Percentiles rank a stretch among this genome's conserved stretches.
These are phyloP conservation scores for Kockiozyma suomiensis DNA, from an alignment of 805 yeast genomes.

Conservation along the genomic window DNA sequence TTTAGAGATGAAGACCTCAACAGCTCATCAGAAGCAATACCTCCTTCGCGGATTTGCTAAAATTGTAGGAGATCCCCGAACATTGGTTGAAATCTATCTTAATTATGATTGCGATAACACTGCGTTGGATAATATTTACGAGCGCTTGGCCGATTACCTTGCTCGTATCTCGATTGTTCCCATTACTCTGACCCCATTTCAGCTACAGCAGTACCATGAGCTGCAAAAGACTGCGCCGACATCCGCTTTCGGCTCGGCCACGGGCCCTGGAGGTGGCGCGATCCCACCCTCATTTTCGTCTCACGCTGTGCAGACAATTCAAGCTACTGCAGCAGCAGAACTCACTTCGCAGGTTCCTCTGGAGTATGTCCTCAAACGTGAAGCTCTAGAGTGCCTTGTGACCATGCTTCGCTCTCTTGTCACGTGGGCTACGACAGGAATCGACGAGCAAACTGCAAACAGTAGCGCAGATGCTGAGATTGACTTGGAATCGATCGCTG, in stretches of 20 bases:
- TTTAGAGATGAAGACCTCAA: constrained; percentile 86
- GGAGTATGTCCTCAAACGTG: constrained; percentile 82
- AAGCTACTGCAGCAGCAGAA: constrained; percentile 18
- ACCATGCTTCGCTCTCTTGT: constrained; percentile 78
- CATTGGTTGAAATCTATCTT: constrained; percentile 86
- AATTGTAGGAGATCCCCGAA: constrained; percentile 83
- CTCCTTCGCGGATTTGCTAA: constrained; percentile 78
- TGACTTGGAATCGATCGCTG: constrained; percentile 22
- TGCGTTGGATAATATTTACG: constrained; percentile 80
- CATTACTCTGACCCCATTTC: constrained; percentile 70
- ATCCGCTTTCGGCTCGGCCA: constrained; percentile 9
- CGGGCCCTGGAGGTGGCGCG: constrained; percentile 37
- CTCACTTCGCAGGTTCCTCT: constrained; percentile 50
- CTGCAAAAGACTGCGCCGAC: constrained; percentile 13
- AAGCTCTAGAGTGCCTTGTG: constrained; percentile 76
- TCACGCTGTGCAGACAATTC: constrained; percentile 16
- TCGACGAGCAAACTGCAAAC: constrained; percentile 12
- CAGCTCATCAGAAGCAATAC: constrained; percentile 90
- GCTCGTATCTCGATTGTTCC: constrained; percentile 70
- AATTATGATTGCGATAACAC: constrained; percentile 91
- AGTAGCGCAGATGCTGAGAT: not conserved
- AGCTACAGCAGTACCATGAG: constrained; percentile 60
- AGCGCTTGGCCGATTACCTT: constrained; percentile 74
- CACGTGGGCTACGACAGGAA: constrained; percentile 80
- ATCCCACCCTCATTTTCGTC: constrained; percentile 72